A percentile compares a stretch with the other conserved stretches of the same genome.
Conservation (phyloP, 2,329 filamentous ascomycete species). For the Neocatenulostroma microsporum region DNA sequence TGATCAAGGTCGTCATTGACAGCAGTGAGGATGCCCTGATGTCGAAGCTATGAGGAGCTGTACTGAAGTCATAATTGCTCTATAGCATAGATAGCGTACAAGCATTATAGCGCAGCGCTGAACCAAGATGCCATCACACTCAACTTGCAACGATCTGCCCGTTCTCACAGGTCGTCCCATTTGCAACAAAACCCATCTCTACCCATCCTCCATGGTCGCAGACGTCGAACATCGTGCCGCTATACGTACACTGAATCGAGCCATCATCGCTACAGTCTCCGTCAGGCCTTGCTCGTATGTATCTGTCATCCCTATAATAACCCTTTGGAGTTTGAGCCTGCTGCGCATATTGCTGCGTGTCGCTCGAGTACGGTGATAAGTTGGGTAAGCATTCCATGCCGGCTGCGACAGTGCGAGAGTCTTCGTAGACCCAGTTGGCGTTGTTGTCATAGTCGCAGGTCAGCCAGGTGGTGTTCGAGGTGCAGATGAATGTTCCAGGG, state of each 20-base stretch:
- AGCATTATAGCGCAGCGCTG: too few relatives aligned
- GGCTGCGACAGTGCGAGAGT: conserved; percentile 24
- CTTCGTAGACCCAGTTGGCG: conserved; percentile 27
- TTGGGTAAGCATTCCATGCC: conserved; percentile 33
- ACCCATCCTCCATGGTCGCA: conserved; percentile 29
- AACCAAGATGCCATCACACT: conserved; percentile 3
- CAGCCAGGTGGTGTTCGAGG: conserved; percentile 26
- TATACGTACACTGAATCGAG: conserved; percentile 21
- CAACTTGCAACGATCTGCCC: conserved; percentile 19
- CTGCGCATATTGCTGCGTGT: conserved; percentile 17
- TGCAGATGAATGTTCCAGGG: conserved; percentile 36
- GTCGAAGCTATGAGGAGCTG: too few relatives aligned
- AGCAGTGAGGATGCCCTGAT: too few relatives aligned
- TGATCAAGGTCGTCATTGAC: too few relatives aligned
- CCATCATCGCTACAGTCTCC: conserved; percentile 23
- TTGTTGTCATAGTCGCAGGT: conserved; percentile 30
- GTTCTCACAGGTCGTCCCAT: conserved; percentile 23
- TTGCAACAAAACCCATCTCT: conserved; percentile 25
- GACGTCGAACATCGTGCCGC: conserved; percentile 22
- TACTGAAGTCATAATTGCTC: too few relatives aligned
- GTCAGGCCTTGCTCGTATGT: conserved; percentile 22
- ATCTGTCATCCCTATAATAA: conserved; percentile 27
- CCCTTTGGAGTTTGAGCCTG: conserved; percentile 21
- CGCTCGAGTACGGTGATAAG: conserved; percentile 19
- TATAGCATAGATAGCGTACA: too few relatives aligned